Base-by-base conservation (phyloP, 2,329 filamentous ascomycete species). In the Penicillium digitatum region DNA sequence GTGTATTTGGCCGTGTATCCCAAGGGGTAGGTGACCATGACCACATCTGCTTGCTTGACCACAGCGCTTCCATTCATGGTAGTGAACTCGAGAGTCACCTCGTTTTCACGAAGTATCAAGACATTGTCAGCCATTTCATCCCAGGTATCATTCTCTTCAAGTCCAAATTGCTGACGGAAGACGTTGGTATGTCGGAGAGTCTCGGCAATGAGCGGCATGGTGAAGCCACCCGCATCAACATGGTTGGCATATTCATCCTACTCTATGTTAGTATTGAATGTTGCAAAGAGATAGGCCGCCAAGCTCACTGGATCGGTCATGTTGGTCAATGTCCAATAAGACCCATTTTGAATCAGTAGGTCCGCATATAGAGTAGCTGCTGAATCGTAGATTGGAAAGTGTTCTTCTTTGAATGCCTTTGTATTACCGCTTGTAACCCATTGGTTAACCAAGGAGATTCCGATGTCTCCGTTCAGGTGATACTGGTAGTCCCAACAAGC, bases 401-500 rank as follows among this genome's bases (percentile, higher is more conserved):
- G 76, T 5, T 78, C 72, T 2, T 79, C 69, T 18, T 78, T 76
- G 70, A 87, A 86, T 55, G 77, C 79, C 2, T 77, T 65, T 1
- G 76, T 79, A 64, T 87, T 82, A 16, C 84, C 85, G 44, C 81
- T 85, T 1, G 80, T 78, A 16, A 82, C 75, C 73, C 79, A 84
- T 56, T 86, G 82, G 50, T 86, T 85, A 62, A 82, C 78, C 56
- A 87, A 74, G 1, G 82, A 78, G 29, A 87, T 74, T 0, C 82
- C 84, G 61, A 89, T 87, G 61, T 88, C 86, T 8, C 85, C 84
- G 62, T 88, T 88, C 35, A 89, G 63, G 67, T 89, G 86, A 62
- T 89, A 89, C 66, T 89, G 79, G 60, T 89, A 88, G 68, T 89
- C 86, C 62, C 85, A 87, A 68, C 86, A 89, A 26, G 81, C 79